Evolutionary conservation across 2,329 filamentous ascomycete genomes (phyloP).

Genomic region (Beauveria brongniartii): DNA sequence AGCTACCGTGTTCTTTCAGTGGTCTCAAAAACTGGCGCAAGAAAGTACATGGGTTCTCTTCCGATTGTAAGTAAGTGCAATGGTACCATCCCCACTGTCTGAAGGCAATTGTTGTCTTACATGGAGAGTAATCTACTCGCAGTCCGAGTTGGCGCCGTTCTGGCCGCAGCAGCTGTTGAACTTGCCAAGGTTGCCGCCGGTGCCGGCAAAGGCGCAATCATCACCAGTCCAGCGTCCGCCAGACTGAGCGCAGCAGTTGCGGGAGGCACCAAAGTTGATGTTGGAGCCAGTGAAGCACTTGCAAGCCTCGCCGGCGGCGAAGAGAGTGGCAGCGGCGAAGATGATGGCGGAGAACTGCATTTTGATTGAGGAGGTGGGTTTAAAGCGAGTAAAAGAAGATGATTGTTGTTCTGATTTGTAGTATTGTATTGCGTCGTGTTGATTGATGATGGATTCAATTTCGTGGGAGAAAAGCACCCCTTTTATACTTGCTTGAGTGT

Average conservation of each 20-base stretch:
- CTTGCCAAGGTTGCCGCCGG: background rate
- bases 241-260: background rate
- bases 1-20: background rate
- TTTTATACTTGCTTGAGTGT: background rate
- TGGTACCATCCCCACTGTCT: background rate
- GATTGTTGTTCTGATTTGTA: background rate
- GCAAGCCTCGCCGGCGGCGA: constrained; percentile 1
- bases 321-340: background rate
- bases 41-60: background rate
- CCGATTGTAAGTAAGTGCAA: background rate
- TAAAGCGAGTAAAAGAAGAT: background rate
- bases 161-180: constrained; percentile 1
- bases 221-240: background rate
- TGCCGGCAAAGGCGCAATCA: background rate
- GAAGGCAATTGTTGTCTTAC: background rate
- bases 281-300: background rate
- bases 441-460: background rate
- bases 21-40: background rate
- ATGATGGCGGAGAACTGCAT: background rate
- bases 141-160: background rate
- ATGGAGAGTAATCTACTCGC: background rate
- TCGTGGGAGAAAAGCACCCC: background rate
- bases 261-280: constrained; percentile 1
- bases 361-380: background rate
- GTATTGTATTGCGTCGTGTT: background rate